A percentile compares a stretch with the other conserved stretches of the same genome.
These are phyloP conservation scores for Puccinia polysora DNA, from an alignment of 1,284 basidiomycete species.

Conservation along the genomic window DNA sequence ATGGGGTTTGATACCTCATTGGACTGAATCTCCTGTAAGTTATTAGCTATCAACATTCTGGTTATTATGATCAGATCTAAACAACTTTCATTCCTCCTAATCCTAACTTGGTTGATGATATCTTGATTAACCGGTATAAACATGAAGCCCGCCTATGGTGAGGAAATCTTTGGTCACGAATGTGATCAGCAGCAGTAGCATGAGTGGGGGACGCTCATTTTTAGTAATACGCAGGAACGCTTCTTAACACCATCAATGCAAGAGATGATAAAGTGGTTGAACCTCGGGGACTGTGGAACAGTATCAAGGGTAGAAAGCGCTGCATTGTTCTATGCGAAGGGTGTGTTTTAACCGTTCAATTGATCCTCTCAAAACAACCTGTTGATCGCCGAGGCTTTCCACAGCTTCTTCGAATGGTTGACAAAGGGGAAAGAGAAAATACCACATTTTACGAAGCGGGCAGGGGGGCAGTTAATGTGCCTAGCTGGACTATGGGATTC, in stretches of 20 bases:
- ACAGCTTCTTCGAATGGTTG: constrained; percentile 85
- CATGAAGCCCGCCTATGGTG: background rate
- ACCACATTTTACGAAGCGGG: constrained; percentile 72
- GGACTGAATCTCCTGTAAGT: constrained; percentile 63
- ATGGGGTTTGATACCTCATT: constrained; percentile 85
- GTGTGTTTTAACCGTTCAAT: constrained; percentile 45
- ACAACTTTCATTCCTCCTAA: too few relatives aligned
- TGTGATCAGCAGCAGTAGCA: too few relatives aligned
- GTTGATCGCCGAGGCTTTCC: constrained; percentile 44
- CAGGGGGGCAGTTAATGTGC: constrained; percentile 65
- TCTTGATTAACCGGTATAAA: background rate
- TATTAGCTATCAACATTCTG: background rate
- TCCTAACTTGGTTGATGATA: too few relatives aligned
- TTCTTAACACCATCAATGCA: constrained; percentile 79
- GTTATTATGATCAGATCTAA: too few relatives aligned
- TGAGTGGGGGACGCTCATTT: background rate
- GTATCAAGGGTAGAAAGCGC: constrained; percentile 58
- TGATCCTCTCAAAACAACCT: background rate
- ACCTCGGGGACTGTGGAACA: constrained; percentile 69
- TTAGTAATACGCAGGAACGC: constrained; percentile 58
- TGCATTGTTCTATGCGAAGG: constrained; percentile 52
- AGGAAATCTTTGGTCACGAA: background rate
- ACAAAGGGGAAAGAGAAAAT: constrained; percentile 71
- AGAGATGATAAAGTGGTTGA: constrained; percentile 70
- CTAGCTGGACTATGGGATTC: constrained; percentile 83